Base-by-base conservation (phyloP, 306 rosid species). In the Cicer arietinum region DNA sequence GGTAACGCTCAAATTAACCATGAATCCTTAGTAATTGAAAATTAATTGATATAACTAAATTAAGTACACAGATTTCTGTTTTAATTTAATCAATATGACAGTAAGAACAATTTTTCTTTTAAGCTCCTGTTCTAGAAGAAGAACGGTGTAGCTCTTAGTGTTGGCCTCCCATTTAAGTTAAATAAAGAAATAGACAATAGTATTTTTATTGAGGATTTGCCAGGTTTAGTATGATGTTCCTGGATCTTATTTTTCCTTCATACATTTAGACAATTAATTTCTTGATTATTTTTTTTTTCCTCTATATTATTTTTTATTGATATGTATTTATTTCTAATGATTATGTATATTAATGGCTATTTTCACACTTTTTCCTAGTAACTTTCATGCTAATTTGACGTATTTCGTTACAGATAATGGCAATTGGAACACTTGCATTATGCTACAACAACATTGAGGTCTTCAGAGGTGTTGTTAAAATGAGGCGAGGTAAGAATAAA, bases 401-500 rank as follows among this genome's bases (percentile, higher is more conserved):
- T 82, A 22, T 79, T 25, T 44, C 56, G 50, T 81, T 74, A 79
- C 82, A 94, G 99, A 72, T 94, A 81, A 94, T 94, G 99, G 93
- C 97, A 53, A 92, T 94, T 78, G 99, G 99, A 76, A 94, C 99
- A 37, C 85, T 92, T 58, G 95, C 96, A 44, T 70, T 90, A 58
- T 94, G 99, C 89, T 94, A 90, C 90, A 89, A 94, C 85, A 94
- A 94, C 80, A 77, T 88, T 20, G 86, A 85, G 77, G 88, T 94
- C 85, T 94, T 94, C 91, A 85, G 96, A 89, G 96, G 97, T 71
- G 97, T 94, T 22, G 97, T 94, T 67, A 94, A 94, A 88, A 82
- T 94, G 97, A 88, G 99, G 87, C 92, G 99, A 18, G 99, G 99
- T 94, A 83, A 85, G 87, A 76, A 74, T 73, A 48, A 58, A 53